phyloP scores from a whole-genome alignment of 345 rosid species.

The Linum usitatissimum region DNA sequence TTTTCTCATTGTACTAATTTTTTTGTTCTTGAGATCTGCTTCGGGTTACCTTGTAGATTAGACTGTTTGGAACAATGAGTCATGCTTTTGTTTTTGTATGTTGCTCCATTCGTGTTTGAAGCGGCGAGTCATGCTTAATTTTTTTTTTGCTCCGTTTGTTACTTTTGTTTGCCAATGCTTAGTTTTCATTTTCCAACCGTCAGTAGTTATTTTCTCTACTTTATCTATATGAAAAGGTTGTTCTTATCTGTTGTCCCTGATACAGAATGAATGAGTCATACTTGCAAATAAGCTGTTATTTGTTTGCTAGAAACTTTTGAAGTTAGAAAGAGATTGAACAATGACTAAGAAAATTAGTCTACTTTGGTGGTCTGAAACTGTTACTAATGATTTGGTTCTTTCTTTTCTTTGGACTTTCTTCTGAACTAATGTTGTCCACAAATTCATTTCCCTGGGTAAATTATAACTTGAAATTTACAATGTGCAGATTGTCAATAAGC shows the following conservation, averaged over 20 bases:
- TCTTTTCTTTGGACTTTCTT: background rate
- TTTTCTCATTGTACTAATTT: background rate
- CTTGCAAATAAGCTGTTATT: background rate
- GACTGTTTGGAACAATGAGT: too few relatives aligned
- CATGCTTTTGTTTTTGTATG: too few relatives aligned
- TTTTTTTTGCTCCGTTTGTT: background rate
- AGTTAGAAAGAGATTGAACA: background rate
- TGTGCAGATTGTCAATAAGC: conserved; percentile 74
- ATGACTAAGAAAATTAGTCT: background rate
- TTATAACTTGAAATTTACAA: conserved; percentile 5
- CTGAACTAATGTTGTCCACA: background rate
- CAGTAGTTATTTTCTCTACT: background rate
- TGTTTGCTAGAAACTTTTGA: background rate
- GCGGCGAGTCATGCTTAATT: too few relatives aligned
- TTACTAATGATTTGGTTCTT: too few relatives aligned
- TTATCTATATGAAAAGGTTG: too few relatives aligned
- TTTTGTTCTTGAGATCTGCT: background rate
- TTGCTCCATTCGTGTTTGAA: too few relatives aligned
- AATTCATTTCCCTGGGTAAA: background rate
- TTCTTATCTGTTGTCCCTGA: too few relatives aligned
- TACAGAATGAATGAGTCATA: background rate
- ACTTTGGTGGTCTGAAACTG: background rate
- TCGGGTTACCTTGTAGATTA: background rate
- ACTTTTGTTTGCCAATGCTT: background rate
- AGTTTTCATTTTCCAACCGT: background rate